phyloP scores from a whole-genome alignment of 2,329 filamentous ascomycete species.

The Acarospora socialis region DNA sequence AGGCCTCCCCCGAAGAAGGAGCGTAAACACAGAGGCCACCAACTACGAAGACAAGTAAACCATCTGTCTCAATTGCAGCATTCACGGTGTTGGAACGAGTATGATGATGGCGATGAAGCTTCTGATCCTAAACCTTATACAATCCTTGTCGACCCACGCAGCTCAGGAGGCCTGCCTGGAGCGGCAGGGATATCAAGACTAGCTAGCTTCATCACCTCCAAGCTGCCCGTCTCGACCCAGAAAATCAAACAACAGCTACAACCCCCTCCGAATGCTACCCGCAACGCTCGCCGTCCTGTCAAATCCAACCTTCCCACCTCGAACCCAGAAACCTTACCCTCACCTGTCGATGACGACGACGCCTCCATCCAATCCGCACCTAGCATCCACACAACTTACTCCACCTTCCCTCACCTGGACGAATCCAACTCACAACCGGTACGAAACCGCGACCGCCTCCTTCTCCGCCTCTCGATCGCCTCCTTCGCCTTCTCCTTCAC shows the following conservation, averaged over 20 bases:
- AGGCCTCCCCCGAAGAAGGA: background rate
- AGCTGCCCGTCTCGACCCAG: slow-evolving; percentile 20
- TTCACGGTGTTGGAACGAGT: slow-evolving; percentile 66
- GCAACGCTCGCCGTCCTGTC: background rate
- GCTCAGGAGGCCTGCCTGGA: slow-evolving; percentile 45
- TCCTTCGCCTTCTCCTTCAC: slow-evolving; percentile 46
- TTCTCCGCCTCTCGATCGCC: slow-evolving; percentile 39
- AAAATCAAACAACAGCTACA: slow-evolving; percentile 36
- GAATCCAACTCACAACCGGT: slow-evolving; percentile 8
- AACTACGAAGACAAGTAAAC: slow-evolving; percentile 3
- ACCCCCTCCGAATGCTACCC: slow-evolving; percentile 4
- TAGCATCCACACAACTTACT: slow-evolving; percentile 7
- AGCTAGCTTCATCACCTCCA: slow-evolving; percentile 27
- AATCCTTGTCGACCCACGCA: slow-evolving; percentile 61
- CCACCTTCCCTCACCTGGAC: slow-evolving; percentile 9
- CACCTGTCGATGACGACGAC: background rate
- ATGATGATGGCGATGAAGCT: slow-evolving; percentile 62
- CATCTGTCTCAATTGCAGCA: slow-evolving; percentile 17
- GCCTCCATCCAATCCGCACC: background rate
- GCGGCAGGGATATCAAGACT: slow-evolving; percentile 44
- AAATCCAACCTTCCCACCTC: background rate
- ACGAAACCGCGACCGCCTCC: slow-evolving; percentile 38
- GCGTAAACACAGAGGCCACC: background rate
- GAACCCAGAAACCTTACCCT: background rate
- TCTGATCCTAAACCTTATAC: slow-evolving; percentile 48